These are phyloP conservation scores for Phaeosphaeria sp. DNA, from an alignment of 2,329 filamentous ascomycete species.

Conservation along the genomic window DNA sequence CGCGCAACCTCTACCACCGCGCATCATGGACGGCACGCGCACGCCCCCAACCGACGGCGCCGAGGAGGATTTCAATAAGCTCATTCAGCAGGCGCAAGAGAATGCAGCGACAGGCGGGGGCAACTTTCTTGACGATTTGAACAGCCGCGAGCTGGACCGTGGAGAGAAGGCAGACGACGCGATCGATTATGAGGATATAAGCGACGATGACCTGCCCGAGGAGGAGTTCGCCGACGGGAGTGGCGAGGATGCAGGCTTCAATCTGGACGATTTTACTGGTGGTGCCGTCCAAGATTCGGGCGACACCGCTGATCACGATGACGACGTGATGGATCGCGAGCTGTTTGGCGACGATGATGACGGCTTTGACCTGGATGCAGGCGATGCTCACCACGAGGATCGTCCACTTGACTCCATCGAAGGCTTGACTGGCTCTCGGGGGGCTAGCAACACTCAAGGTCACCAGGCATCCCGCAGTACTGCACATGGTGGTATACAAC, in stretches of 20 bases:
- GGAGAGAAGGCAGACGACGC: slow-evolving; percentile 91
- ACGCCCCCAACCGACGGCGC: slow-evolving; percentile 10
- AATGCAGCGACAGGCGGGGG: slow-evolving; percentile 26
- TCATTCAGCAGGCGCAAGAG: slow-evolving; percentile 29
- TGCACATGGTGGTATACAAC: slow-evolving; percentile 20
- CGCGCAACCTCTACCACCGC: slow-evolving; percentile 1
- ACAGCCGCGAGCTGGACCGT: slow-evolving; percentile 49
- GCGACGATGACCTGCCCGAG: slow-evolving; percentile 88
- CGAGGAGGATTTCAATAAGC: slow-evolving; percentile 27
- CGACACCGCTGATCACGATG: slow-evolving; percentile 36
- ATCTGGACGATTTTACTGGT: slow-evolving; percentile 37
- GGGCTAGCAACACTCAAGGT: slow-evolving; percentile 20
- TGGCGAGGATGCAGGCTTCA: slow-evolving; percentile 26
- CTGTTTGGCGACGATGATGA: slow-evolving; percentile 30
- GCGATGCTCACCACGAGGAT: slow-evolving; percentile 43
- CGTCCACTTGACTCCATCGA: slow-evolving; percentile 47
- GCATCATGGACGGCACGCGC: neutral
- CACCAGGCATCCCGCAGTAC: slow-evolving; percentile 24
- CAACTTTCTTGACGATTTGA: slow-evolving; percentile 35
- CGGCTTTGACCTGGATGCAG: slow-evolving; percentile 27
- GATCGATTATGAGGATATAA: slow-evolving; percentile 88
- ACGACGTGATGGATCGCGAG: slow-evolving; percentile 63
- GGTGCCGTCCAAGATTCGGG: slow-evolving; percentile 39
- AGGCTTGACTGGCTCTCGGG: slow-evolving; percentile 4
- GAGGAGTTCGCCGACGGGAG: slow-evolving; percentile 56